Percentiles rank a stretch among this genome's conserved stretches.
phyloP scores from a whole-genome alignment of 768 basidiomycete genomes.

The Cyathus striatus region DNA sequence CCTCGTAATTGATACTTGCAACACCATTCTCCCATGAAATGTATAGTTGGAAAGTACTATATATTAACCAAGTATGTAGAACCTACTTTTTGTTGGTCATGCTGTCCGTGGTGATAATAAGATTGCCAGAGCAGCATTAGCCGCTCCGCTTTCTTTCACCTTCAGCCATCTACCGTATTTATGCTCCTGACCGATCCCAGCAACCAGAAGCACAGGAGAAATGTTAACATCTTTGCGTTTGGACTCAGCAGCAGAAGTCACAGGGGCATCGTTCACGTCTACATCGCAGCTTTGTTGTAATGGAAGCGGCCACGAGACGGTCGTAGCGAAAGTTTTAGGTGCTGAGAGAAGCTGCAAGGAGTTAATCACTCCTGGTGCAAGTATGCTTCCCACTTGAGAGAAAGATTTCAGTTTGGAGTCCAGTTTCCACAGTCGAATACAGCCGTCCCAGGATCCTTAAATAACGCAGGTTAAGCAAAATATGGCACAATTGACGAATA shows the following conservation, averaged over 20 bases:
- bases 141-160: constrained; percentile 60
- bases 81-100: too few species aligned
- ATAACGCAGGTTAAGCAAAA: not conserved
- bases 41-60: too few species aligned
- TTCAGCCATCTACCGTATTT: constrained; percentile 86
- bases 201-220: constrained; percentile 56
- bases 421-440: constrained; percentile 88
- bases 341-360: constrained; percentile 76
- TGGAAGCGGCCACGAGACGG: constrained; percentile 26
- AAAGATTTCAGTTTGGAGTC: constrained; percentile 78
- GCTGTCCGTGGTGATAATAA: constrained; percentile 42
- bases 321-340: constrained; percentile 38
- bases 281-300: constrained; percentile 4
- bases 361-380: constrained; percentile 80
- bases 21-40: too few species aligned
- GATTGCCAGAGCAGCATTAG: constrained; percentile 70
- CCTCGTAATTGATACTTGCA: too few species aligned
- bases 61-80: too few species aligned
- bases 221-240: constrained; percentile 13
- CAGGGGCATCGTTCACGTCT: not conserved
- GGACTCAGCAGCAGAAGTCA: not conserved
- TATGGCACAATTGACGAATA: not conserved
- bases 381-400: constrained; percentile 54
- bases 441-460: constrained; percentile 90
- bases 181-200: constrained; percentile 83